Evolutionary conservation across 2,329 filamentous ascomycete species (phyloP).

Genomic region (Daldinia sp.): DNA sequence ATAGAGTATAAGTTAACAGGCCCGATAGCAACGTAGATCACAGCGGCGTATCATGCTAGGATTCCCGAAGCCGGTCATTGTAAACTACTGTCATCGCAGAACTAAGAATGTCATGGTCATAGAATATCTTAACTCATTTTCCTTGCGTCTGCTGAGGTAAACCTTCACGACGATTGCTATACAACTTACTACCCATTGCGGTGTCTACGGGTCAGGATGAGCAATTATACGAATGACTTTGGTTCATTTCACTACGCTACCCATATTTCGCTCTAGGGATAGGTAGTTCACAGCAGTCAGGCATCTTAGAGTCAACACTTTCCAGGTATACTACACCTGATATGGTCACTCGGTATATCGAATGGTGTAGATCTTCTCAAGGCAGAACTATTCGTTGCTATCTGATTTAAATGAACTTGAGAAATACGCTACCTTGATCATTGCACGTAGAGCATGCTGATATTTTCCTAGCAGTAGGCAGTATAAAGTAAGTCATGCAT

Average conservation of each 20-base stretch:
- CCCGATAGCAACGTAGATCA: constrained; percentile 15
- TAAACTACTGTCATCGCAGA: neutral
- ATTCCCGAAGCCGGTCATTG: neutral
- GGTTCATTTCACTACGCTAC: neutral
- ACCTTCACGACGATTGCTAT: neutral
- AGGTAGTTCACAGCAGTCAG: neutral
- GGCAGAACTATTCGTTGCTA: no score
- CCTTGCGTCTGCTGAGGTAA: neutral
- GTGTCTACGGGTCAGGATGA: neutral
- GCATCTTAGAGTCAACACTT: neutral
- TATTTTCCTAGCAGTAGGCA: no score
- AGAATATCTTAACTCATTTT: neutral
- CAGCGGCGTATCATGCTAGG: neutral
- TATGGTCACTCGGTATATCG: no score
- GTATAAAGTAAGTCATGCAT: no score
- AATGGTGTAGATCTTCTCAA: no score
- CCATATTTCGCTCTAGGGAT: neutral
- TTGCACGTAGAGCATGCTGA: no score
- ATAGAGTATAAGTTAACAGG: constrained; percentile 4
- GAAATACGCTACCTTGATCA: no score
- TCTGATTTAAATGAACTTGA: no score
- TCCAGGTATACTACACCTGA: neutral
- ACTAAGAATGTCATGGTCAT: neutral
- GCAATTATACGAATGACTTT: neutral
- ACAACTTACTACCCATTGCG: neutral